Base-by-base conservation (phyloP, 164 flowering plant genomes). In the Vitis amurensis region DNA sequence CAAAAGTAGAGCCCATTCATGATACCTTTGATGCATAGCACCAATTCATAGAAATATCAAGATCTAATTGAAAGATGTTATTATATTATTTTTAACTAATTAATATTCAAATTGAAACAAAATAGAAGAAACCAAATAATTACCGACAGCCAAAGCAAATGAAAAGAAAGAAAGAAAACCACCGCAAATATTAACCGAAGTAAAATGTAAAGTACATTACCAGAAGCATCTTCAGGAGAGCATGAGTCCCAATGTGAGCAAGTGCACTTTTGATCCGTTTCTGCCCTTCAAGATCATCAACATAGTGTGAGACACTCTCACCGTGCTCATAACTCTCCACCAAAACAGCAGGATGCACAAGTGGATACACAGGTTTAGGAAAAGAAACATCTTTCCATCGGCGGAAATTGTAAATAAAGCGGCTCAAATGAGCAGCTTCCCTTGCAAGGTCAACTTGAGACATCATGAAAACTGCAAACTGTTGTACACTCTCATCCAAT, bases 371-470 rank as follows among this genome's bases (percentile, higher is more conserved):
- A 72, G 98, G 94, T 77, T 74, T 86, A 12, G 98, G 97, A 61
- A 91, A 91, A 15, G 97, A 91, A 0, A 89, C 94, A 81, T 91
- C 89, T 73, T 83, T 90, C 93, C 94, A 89, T 60, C 84, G 76
- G 9, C 93, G 84, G 72, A 92, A 92, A 74, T 91, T 92, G 75
- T 91, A 91, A 47, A 81, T 86, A 70, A 92, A 92, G 27, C 94
- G 92, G 70, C 84, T 86, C 82, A 92, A 81, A 52, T 91, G 90
- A 19, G 94, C 92, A 76, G 98, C 98, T 79, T 92, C 98, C 81
- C 93, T 86, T 7, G 98, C 83, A 76, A 92, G 94, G 74, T 92
- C 96, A 75, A 90, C 97, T 82, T 92, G 95, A 61, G 93, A 89
- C 87, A 90, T 74, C 97, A 91, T 91, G 76, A 86, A 91, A 55